Base-by-base conservation (phyloP, 2,329 filamentous ascomycete genomes). In the Cladosporium oxysporum region DNA sequence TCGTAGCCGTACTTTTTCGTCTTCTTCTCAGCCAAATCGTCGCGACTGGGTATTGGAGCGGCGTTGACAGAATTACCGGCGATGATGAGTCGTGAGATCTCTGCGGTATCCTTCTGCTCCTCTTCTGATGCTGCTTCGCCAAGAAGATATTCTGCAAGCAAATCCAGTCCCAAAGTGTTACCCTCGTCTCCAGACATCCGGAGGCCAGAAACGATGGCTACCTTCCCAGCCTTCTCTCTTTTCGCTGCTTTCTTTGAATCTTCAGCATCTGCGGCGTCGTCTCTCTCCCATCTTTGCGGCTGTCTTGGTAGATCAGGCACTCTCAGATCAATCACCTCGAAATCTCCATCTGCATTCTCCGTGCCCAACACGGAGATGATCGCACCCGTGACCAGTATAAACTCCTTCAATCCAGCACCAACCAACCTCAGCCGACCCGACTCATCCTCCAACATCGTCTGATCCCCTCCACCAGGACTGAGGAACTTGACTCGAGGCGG, bases 1-100 rank as follows among this genome's bases (percentile, higher is more conserved):
- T 99, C 95, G 80, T 98, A 98, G 67, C 95, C 94, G 79, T 97
- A 98, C 76, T 96, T 97, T 77, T 92, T 96, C 80, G 83, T 75
- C 71, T 75, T 83, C 76, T 67, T 83, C 8, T 72, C 74, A 23
- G 74, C 75, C 37, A 83, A 74, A 61, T 83, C 81, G 66, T 85
- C 80, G 58, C 81, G 76, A 7, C 79, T 77, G 0, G 82, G 78
- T 21, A 83, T 81, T 11, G 79, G 82, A 28, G 76, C 81, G 53
- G 76, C 79, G 58, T 84, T 78, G 60, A 98, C 88, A 1, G 93
- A 96, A 79, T 98, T 94, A 49, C 95, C 95, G 0, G 93, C 94
- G 71, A 99, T 92, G 70, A 99, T 88, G 23, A 99, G 85, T 18
- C 94, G 87, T 67, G 90, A 92, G 69, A 99, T 96, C 16, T 84